These are phyloP conservation scores for Talaromyces sp. DNA, from an alignment of 2,329 filamentous ascomycete species.

Conservation along the genomic window DNA sequence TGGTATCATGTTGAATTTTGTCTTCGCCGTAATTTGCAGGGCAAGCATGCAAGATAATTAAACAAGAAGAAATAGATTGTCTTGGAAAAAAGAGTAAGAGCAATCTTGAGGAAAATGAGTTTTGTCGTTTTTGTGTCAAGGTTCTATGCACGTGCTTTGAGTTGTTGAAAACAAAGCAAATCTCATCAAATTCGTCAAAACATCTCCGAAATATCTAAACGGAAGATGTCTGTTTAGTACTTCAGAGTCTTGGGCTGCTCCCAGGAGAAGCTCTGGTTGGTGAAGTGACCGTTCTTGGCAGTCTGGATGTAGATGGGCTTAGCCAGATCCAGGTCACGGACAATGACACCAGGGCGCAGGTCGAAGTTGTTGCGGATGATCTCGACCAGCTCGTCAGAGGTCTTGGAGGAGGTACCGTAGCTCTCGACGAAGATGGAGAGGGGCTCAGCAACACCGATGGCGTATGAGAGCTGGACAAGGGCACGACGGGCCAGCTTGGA, in stretches of 20 bases:
- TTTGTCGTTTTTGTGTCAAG: conserved; percentile 29
- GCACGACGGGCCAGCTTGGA: conserved; percentile 87
- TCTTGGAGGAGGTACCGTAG: conserved; percentile 90
- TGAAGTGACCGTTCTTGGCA: conserved; percentile 99
- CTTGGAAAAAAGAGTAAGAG: conserved; percentile 14
- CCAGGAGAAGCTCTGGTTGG: conserved; percentile 97
- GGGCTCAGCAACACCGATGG: conserved; percentile 97
- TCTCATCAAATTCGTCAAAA: conserved; percentile 50
- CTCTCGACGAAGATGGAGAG: conserved; percentile 97
- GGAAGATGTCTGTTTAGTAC: conserved; percentile 64
- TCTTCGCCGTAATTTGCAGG: conserved; percentile 43
- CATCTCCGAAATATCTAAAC: conserved; percentile 24
- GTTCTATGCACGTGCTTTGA: conserved; percentile 50
- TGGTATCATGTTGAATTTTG: conserved; percentile 55
- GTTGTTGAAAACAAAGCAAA: conserved; percentile 55
- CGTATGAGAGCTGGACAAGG: conserved; percentile 97
- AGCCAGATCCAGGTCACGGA: conserved; percentile 91
- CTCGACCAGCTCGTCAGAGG: conserved; percentile 88
- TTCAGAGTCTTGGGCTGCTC: conserved; percentile 96
- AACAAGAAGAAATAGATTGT: conserved; percentile 30
- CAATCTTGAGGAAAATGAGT: conserved; percentile 21
- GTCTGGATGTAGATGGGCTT: conserved; percentile 98
- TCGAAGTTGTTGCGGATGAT: conserved; percentile 98
- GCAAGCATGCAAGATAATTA: conserved; percentile 43
- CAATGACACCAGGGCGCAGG: conserved; percentile 96